Evolutionary conservation across 2,329 filamentous ascomycete genomes (phyloP).

Genomic region (Penicillium janthinellum): DNA sequence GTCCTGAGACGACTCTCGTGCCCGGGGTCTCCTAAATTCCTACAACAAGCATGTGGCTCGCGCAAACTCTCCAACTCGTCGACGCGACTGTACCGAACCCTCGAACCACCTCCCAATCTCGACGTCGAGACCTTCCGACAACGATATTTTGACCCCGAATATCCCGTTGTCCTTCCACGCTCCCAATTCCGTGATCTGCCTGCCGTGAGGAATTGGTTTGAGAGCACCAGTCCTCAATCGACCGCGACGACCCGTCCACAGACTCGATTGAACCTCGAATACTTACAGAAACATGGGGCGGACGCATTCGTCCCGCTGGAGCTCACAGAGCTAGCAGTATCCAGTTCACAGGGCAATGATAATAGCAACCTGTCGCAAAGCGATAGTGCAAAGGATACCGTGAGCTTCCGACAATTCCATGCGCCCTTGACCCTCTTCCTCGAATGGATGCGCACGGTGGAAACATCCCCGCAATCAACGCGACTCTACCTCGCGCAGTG

Average conservation of each 20-base stretch:
- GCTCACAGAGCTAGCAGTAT: conserved; percentile 43
- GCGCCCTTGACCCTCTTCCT: conserved; percentile 64
- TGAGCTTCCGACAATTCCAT: conserved; percentile 50
- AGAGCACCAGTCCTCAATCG: conserved; percentile 33
- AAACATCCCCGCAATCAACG: conserved; percentile 26
- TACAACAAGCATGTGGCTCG: background rate
- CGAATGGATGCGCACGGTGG: conserved; percentile 48
- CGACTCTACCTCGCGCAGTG: conserved; percentile 86
- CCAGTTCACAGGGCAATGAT: background rate
- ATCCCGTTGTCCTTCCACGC: conserved; percentile 56
- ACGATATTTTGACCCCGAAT: conserved; percentile 55
- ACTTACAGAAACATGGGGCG: conserved; percentile 49
- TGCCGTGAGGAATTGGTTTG: conserved; percentile 64
- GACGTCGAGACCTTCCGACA: conserved; percentile 53
- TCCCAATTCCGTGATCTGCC: conserved; percentile 51
- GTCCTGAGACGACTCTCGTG: conserved; percentile 10
- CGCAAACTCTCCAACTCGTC: conserved; percentile 11
- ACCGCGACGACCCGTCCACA: conserved; percentile 29
- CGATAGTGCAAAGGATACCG: conserved; percentile 11
- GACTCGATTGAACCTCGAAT: conserved; percentile 42
- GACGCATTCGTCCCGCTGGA: conserved; percentile 61
- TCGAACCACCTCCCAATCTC: conserved; percentile 35
- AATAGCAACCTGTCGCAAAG: conserved; percentile 10
- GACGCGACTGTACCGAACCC: conserved; percentile 24
- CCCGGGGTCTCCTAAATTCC: conserved; percentile 1